These are phyloP conservation scores for Glycine latifolia DNA, from an alignment of 306 rosid species.

Conservation along the genomic window DNA sequence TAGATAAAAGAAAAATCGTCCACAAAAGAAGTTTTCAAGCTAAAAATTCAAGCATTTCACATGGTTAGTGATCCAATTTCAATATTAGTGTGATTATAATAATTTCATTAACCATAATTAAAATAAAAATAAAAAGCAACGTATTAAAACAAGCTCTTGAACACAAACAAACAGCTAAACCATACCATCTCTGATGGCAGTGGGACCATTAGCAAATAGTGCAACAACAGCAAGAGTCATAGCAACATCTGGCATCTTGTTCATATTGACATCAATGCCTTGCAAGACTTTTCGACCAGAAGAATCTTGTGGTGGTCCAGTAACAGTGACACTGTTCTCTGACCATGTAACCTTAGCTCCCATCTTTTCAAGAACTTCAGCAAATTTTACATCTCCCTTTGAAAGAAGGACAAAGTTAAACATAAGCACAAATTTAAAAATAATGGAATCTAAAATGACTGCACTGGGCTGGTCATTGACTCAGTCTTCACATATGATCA, in stretches of 20 bases:
- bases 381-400: conserved; percentile 97
- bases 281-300: conserved; percentile 67
- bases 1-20: background rate
- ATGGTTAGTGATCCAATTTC: conserved; percentile 7
- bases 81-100: conserved; percentile 29
- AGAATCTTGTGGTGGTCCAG: conserved; percentile 81
- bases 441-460: conserved; percentile 21
- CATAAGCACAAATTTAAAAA: conserved; percentile 1
- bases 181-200: conserved; percentile 93
- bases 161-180: conserved; percentile 30
- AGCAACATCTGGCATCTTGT: conserved; percentile 99
- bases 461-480: background rate
- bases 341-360: conserved; percentile 98
- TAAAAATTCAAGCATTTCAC: conserved; percentile 23
- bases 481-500: background rate
- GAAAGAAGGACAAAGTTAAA: conserved; percentile 35
- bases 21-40: background rate
- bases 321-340: conserved; percentile 87
- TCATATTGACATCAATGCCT: conserved; percentile 94
- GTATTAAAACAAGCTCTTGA: background rate
- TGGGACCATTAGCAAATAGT: conserved; percentile 87
- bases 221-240: conserved; percentile 99
- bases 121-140: background rate
- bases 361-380: conserved; percentile 98
- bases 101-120: background rate